Percentiles rank a stretch among this genome's conserved stretches.
These are phyloP conservation scores for Hypsizygus marmoreus DNA, from an alignment of 768 basidiomycete species.

Conservation along the genomic window DNA sequence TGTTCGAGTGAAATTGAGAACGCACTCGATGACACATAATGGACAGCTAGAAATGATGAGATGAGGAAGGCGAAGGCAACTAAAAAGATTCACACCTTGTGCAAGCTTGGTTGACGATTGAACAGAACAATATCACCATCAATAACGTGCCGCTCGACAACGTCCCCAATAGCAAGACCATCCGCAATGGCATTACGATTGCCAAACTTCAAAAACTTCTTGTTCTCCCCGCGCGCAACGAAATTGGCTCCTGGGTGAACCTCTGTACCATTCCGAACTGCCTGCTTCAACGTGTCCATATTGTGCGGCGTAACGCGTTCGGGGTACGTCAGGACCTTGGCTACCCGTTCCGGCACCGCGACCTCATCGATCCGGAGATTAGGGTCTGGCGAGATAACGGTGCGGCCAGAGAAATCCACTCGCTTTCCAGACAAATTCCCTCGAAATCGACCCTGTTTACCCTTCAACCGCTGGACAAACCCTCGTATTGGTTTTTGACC, in stretches of 20 bases:
- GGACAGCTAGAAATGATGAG: conserved; percentile 63
- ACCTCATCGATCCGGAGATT: conserved; percentile 98
- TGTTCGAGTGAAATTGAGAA: background rate
- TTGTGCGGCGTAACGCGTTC: conserved; percentile 94
- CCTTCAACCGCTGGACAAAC: conserved; percentile 96
- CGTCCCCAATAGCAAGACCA: conserved; percentile 80
- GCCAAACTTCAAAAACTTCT: conserved; percentile 89
- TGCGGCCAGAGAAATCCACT: conserved; percentile 97
- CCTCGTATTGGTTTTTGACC: conserved; percentile 96
- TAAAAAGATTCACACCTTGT: conserved; percentile 61
- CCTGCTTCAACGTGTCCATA: conserved; percentile 70
- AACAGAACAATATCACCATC: conserved; percentile 97
- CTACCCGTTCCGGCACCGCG: conserved; percentile 93
- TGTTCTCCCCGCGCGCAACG: conserved; percentile 80
- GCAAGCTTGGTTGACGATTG: conserved; percentile 98
- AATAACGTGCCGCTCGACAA: conserved; percentile 91
- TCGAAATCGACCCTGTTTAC: conserved; percentile 98
- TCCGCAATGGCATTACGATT: conserved; percentile 82
- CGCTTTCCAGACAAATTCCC: conserved; percentile 98
- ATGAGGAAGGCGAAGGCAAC: conserved; percentile 5
- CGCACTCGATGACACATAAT: conserved; percentile 97
- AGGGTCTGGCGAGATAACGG: conserved; percentile 99
- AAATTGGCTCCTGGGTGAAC: conserved; percentile 96
- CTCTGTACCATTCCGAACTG: conserved; percentile 87
- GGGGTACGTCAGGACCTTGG: conserved; percentile 94